Conservation (phyloP, 371 early-diverging fungal species). For the Dipsacomyces acuminosporus region DNA sequence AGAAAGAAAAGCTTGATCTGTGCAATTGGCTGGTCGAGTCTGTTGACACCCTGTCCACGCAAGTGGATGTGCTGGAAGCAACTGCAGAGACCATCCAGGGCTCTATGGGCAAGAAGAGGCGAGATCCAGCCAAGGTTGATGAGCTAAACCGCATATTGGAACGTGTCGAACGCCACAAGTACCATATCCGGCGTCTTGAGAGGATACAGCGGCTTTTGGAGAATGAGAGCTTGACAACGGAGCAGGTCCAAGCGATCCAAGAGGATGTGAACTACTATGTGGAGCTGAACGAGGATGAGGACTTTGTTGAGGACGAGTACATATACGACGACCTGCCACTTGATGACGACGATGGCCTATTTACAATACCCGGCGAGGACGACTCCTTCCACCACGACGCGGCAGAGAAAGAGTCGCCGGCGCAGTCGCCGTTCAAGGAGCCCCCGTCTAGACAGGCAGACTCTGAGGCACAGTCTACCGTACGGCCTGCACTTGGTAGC, state of each 20-base stretch:
- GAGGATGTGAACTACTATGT: constrained; percentile 90
- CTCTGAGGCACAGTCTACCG: background rate
- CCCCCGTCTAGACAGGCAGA: background rate
- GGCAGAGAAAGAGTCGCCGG: too few relatives aligned
- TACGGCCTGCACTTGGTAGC: constrained; percentile 9
- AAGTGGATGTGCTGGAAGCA: constrained; percentile 85
- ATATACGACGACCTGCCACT: constrained; percentile 91
- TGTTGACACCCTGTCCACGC: constrained; percentile 78
- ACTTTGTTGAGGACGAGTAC: constrained; percentile 86
- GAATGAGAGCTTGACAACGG: constrained; percentile 82
- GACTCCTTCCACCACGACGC: constrained; percentile 7
- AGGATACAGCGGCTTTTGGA: constrained; percentile 84
- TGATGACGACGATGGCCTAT: constrained; percentile 79
- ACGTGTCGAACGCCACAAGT: constrained; percentile 79
- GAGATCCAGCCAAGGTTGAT: constrained; percentile 68
- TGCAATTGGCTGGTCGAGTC: constrained; percentile 75
- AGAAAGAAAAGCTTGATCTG: constrained; percentile 78
- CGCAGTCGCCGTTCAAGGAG: background rate
- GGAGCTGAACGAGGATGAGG: constrained; percentile 80
- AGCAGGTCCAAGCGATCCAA: constrained; percentile 63
- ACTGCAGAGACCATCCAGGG: constrained; percentile 76
- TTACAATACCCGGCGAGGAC: constrained; percentile 40
- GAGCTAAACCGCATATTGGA: constrained; percentile 63
- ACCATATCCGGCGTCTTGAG: constrained; percentile 84
- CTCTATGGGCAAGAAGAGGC: constrained; percentile 67